Conservation (phyloP, 768 basidiomycete genomes). For the Ramaria sp. region DNA sequence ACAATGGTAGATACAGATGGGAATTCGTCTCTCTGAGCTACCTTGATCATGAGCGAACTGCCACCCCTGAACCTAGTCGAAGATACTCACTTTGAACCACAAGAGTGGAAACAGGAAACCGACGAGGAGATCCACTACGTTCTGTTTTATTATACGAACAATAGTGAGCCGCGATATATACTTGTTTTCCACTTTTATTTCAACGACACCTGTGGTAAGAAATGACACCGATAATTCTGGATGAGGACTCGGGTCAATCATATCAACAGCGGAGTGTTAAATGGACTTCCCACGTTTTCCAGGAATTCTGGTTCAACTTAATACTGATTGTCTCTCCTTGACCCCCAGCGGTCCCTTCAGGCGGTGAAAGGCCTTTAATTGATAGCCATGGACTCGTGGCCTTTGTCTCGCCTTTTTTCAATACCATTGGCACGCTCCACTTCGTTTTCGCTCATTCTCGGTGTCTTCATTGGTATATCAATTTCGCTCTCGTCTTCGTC, state of each 20-base stretch:
- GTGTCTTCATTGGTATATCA: constrained; percentile 64
- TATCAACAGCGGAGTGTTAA: background rate
- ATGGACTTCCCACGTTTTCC: background rate
- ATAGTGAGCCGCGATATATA: background rate
- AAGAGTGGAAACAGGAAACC: background rate
- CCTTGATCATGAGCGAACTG: too few species aligned
- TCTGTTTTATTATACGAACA: background rate
- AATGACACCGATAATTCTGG: constrained; percentile 3
- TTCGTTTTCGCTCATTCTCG: constrained; percentile 17
- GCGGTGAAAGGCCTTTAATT: too few species aligned
- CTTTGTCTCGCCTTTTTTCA: background rate
- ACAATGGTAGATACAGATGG: background rate
- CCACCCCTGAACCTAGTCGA: too few species aligned
- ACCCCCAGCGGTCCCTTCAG: too few species aligned
- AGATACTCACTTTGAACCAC: too few species aligned
- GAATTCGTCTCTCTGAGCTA: too few species aligned
- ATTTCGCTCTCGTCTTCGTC: constrained; percentile 66
- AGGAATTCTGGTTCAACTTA: too few species aligned
- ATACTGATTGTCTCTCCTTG: too few species aligned
- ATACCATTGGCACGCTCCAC: background rate
- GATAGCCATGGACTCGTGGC: background rate
- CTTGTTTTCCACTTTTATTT: constrained; percentile 5
- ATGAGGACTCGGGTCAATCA: background rate
- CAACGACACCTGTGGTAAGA: background rate
- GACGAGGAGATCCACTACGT: background rate